These are phyloP conservation scores for Berberis vulgaris DNA, from an alignment of 164 flowering plant species.

Conservation along the genomic window DNA sequence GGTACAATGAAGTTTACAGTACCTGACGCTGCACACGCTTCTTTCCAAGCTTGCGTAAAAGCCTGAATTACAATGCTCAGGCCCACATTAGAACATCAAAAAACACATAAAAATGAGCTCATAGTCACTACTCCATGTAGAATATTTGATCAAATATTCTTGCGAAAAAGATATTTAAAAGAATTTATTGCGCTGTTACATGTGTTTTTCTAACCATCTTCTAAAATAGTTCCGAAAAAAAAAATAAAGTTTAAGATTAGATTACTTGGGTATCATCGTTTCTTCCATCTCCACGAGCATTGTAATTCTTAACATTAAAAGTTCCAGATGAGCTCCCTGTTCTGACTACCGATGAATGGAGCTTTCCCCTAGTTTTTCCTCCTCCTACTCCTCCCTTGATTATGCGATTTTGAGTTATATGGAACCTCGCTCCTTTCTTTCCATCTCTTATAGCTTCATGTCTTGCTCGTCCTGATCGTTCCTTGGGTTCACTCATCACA, in stretches of 20 bases:
- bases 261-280: conserved; percentile 34
- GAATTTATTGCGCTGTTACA: too few relatives aligned
- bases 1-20: conserved; percentile 27
- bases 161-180: background rate
- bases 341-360: background rate
- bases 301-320: conserved; percentile 33
- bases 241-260: background rate
- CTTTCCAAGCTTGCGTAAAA: conserved; percentile 44
- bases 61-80: conserved; percentile 25
- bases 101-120: background rate
- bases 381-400: too few relatives aligned
- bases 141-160: too few relatives aligned
- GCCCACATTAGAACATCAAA: background rate
- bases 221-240: background rate
- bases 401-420: too few relatives aligned
- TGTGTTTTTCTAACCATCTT: background rate
- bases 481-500: too few relatives aligned
- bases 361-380: background rate
- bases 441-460: too few relatives aligned
- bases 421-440: too few relatives aligned
- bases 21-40: conserved; percentile 35
- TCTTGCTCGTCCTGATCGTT: too few relatives aligned
- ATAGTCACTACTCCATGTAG: background rate
- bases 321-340: too few relatives aligned
- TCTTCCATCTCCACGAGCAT: conserved; percentile 38